phyloP scores from a whole-genome alignment of 2,329 filamentous ascomycete species.

The Magnaporthiopsis incrustans region DNA sequence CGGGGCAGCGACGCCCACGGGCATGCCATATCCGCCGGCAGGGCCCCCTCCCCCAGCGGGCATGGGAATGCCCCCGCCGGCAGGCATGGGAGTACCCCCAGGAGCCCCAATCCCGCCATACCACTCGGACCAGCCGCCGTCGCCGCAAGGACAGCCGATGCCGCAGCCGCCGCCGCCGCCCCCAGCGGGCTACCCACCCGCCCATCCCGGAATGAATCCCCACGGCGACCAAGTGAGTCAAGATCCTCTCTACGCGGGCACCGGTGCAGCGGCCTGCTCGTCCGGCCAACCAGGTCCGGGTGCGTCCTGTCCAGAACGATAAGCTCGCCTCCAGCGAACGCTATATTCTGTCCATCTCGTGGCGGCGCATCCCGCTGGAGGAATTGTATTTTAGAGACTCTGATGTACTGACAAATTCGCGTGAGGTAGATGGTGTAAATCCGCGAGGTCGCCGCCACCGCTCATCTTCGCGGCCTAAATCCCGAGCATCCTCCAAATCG shows the following conservation, averaged over 20 bases:
- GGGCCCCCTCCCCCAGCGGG: background rate
- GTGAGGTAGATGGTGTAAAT: constrained; percentile 12
- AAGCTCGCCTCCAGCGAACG: background rate
- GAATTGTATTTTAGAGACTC: too few relatives aligned
- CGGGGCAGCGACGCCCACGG: constrained; percentile 13
- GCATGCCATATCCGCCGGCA: constrained; percentile 9
- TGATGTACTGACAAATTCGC: background rate
- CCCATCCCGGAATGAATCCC: background rate
- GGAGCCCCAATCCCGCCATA: too few relatives aligned
- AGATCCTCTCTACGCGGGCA: constrained; percentile 7
- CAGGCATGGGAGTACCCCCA: background rate
- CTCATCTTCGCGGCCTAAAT: constrained; percentile 3
- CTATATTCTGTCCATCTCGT: background rate
- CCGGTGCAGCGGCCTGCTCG: background rate
- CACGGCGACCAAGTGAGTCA: constrained; percentile 16
- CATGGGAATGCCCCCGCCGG: too few relatives aligned
- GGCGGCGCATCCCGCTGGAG: background rate
- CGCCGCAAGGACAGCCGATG: background rate
- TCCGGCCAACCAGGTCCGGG: constrained; percentile 7
- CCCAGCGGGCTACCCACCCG: background rate
- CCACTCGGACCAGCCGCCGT: background rate
- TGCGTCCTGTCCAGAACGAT: constrained; percentile 11
- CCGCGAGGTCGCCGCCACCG: background rate
- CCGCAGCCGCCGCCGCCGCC: too few relatives aligned
- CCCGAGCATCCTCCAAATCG: background rate